Percentiles rank a stretch among this genome's conserved stretches.
Conservation (phyloP, 2,329 filamentous ascomycete genomes). For the Claviceps humidiphila region DNA sequence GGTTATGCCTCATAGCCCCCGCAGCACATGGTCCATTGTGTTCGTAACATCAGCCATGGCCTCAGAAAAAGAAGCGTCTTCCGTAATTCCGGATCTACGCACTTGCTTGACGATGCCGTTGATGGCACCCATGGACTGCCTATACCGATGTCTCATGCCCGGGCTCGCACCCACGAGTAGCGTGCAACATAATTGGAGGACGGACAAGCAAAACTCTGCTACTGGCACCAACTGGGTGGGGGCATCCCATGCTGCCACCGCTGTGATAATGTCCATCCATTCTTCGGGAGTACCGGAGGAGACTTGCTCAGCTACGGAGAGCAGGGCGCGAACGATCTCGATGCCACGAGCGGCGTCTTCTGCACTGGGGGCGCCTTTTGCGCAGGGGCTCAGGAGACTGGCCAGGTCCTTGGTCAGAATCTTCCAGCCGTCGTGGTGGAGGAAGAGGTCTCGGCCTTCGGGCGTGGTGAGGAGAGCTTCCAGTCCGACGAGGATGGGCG, state of each 20-base stretch:
- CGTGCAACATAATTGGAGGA: conserved; percentile 41
- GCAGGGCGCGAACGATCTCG: conserved; percentile 42
- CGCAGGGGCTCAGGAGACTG: conserved; percentile 23
- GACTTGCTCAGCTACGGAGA: conserved; percentile 37
- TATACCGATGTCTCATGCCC: conserved; percentile 36
- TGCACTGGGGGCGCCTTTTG: background rate
- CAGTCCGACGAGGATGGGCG: conserved; percentile 43
- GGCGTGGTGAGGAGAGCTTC: conserved; percentile 41
- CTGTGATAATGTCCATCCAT: conserved; percentile 44
- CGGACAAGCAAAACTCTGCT: conserved; percentile 39
- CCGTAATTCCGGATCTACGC: conserved; percentile 15
- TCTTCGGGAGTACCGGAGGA: conserved; percentile 31
- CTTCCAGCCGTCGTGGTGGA: conserved; percentile 40
- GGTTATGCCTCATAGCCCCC: background rate
- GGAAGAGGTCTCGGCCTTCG: conserved; percentile 33
- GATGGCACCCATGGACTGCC: conserved; percentile 37
- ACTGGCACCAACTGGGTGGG: conserved; percentile 10
- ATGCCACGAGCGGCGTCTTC: conserved; percentile 26
- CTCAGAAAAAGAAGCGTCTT: conserved; percentile 20
- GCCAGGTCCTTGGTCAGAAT: conserved; percentile 37
- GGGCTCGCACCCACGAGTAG: conserved; percentile 33
- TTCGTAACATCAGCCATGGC: conserved; percentile 32
- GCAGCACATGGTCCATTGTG: conserved; percentile 12
- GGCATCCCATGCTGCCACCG: conserved; percentile 33
- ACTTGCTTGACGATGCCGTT: conserved; percentile 33